Percentiles rank a stretch among this genome's conserved stretches.
Evolutionary conservation across 2,329 filamentous ascomycete genomes (phyloP).

Genomic region (Pseudonectria buxi): DNA sequence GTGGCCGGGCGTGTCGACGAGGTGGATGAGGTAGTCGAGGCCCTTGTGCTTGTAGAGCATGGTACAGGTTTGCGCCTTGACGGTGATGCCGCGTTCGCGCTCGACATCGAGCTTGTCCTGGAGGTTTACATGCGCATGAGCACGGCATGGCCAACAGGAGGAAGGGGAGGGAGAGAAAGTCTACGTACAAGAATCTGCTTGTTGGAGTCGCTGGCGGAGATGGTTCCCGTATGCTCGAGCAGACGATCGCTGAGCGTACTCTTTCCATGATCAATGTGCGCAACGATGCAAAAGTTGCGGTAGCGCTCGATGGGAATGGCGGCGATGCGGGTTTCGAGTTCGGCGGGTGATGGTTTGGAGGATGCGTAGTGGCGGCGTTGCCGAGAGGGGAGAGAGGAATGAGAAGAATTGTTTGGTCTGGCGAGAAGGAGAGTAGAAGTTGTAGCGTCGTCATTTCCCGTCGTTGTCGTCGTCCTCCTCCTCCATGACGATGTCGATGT

Average conservation of each 20-base stretch:
- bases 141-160: no score
- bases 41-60: constrained; percentile 91
- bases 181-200: constrained; percentile 78
- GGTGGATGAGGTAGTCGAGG: constrained; percentile 84
- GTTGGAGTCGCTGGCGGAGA: constrained; percentile 70
- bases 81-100: constrained; percentile 90
- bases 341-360: constrained; percentile 25
- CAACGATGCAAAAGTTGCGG: constrained; percentile 97
- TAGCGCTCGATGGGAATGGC: constrained; percentile 72
- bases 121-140: no score
- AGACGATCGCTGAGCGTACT: constrained; percentile 90
- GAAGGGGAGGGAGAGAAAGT: background rate
- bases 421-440: background rate
- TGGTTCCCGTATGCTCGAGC: constrained; percentile 90
- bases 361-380: background rate
- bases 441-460: no score
- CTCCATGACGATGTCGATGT: no score
- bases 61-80: constrained; percentile 96
- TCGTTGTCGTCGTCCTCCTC: no score
- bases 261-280: constrained; percentile 98
- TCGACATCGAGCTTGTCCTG: constrained; percentile 95
- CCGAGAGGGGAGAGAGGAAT: no score
- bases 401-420: no score
- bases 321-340: constrained; percentile 50
- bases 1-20: constrained; percentile 95